Base-by-base conservation (phyloP, 306 rosid genomes). In the Cucurbita ficifolia region DNA sequence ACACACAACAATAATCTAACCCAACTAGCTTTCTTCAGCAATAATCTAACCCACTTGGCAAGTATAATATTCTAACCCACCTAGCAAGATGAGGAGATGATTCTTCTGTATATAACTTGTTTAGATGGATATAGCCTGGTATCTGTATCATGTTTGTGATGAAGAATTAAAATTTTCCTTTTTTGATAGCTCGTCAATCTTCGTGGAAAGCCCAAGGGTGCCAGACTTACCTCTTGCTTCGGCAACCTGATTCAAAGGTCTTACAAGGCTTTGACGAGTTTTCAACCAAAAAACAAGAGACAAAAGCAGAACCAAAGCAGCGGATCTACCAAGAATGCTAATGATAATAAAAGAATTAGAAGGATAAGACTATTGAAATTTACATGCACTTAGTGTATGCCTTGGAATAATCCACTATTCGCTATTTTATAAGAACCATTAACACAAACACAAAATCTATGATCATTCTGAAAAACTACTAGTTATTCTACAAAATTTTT, bases 241-340 rank as follows among this genome's bases (percentile, higher is more conserved):
- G 86, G 87, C 19, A 82, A 57, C 70, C 84, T 51, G 69, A 60
- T 86, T 68, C 91, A 87, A 22, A 77, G 78, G 73, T 75, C 75
- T 72, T 77, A 79, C 76, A 80, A 82, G 72, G 48, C 82, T 64
- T 58, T 80, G 63, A 42, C 76, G 29, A 81, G 62, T 49, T 38
- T 65, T 53, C 68, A 35, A 43, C 24, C 78, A 9, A 65, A 39
- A 72, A 78, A 83, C 59, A 80, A 78, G 18, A 67, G 77, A 70
- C 73, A 78, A 61, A 81, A 78, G 36, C 62, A 83, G 64, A 79
- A 3, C 55, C 72, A 60, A 19, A 48, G 38, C 22, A 35, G 49
- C 17, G 69, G 77, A 8, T 45, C 71, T 21, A 46, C 49, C 73
- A 76, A 36, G 19, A 78, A 42, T 60, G 33, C 61, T 51, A 69